Evolutionary conservation across 495 filamentous ascomycete genomes (phyloP).

Genomic region (Eremomyces bilateralis): DNA sequence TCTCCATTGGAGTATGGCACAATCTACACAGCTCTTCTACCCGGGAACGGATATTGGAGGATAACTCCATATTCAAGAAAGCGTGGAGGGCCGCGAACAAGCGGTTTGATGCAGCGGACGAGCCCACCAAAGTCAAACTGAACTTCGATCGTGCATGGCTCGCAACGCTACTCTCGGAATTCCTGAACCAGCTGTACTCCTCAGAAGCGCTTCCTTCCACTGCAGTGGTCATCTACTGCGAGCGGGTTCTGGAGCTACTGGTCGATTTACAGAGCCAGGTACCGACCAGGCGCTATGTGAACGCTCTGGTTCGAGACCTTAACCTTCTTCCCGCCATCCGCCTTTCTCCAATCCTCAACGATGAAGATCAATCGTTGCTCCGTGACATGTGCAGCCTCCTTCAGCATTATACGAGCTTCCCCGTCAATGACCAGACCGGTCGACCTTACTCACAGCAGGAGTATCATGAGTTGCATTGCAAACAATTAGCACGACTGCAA

Average conservation of each 20-base stretch:
- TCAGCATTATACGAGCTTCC: constrained; percentile 68
- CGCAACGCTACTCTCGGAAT: constrained; percentile 67
- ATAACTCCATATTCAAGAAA: constrained; percentile 50
- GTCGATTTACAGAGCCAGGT: constrained; percentile 83
- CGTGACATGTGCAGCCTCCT: constrained; percentile 63
- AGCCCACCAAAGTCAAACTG: constrained; percentile 50
- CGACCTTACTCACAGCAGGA: no score
- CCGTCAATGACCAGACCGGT: constrained; percentile 79
- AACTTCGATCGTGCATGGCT: constrained; percentile 91
- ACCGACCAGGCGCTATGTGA: constrained; percentile 84
- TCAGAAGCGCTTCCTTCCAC: constrained; percentile 18
- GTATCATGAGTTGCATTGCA: constrained; percentile 61
- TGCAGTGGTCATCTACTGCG: constrained; percentile 56
- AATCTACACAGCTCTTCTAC: constrained; percentile 55
- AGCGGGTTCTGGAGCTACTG: constrained; percentile 78
- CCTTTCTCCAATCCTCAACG: constrained; percentile 56
- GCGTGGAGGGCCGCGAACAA: constrained; percentile 78
- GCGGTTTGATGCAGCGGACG: constrained; percentile 73
- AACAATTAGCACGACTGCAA: constrained; percentile 56
- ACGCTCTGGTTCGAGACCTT: constrained; percentile 74
- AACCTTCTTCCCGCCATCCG: constrained; percentile 67
- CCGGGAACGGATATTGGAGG: constrained; percentile 44
- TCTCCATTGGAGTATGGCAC: constrained; percentile 90
- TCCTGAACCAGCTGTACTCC: constrained; percentile 49
- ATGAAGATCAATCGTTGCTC: constrained; percentile 52